Evolutionary conservation across 768 basidiomycete genomes (phyloP).

Genomic region (Coprinellus aureogranulatus): DNA sequence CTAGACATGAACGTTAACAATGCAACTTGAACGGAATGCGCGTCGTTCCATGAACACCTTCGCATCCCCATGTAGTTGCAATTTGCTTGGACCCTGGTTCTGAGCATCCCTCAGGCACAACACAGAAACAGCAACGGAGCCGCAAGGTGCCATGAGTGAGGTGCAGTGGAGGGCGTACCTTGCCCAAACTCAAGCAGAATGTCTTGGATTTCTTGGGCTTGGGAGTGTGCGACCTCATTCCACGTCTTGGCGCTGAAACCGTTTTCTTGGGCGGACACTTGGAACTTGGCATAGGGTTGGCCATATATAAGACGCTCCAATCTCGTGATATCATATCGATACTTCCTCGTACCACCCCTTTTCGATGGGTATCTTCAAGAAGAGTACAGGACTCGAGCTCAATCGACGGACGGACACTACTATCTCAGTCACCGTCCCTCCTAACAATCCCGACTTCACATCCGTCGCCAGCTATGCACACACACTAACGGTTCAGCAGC

Average conservation of each 20-base stretch:
- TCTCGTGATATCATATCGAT: not conserved
- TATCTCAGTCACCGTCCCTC: slow-evolving; percentile 31
- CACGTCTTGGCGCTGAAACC: not conserved
- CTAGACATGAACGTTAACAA: no score
- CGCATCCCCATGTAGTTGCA: no score
- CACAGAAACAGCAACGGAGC: no score
- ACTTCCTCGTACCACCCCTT: not conserved
- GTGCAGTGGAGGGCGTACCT: no score
- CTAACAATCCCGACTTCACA: slow-evolving; percentile 28
- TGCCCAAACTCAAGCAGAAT: no score
- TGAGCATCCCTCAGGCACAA: no score
- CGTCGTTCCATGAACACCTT: no score
- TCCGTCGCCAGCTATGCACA: slow-evolving; percentile 32
- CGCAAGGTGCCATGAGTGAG: no score
- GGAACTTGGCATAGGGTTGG: not conserved
- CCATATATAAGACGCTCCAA: slow-evolving; percentile 10
- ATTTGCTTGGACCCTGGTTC: no score
- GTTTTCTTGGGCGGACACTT: not conserved
- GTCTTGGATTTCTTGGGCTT: no score
- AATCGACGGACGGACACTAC: slow-evolving; percentile 31
- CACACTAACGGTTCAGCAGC: slow-evolving; percentile 25
- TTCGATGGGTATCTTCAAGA: slow-evolving; percentile 17
- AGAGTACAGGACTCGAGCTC: slow-evolving; percentile 19
- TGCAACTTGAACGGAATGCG: no score
- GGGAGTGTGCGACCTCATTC: not conserved